Evolutionary conservation across 768 basidiomycete genomes (phyloP).

Genomic region (Tylopilus intermedius): DNA sequence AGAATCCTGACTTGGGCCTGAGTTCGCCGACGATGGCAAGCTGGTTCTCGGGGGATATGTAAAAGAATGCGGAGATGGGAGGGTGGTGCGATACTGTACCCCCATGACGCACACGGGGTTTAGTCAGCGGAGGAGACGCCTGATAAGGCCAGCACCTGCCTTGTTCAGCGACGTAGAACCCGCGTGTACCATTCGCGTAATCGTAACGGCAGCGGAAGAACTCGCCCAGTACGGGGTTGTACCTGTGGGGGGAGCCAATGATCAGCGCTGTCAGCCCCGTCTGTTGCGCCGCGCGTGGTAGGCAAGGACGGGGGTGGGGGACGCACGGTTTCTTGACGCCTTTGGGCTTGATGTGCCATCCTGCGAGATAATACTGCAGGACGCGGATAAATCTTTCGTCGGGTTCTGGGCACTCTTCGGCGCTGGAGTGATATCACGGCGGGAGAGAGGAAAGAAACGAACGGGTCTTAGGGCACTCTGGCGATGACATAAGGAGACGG

Average conservation of each 20-base stretch:
- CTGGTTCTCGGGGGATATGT: constrained; percentile 86
- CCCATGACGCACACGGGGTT: not conserved
- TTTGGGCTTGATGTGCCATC: constrained; percentile 99
- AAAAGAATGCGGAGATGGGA: constrained; percentile 92
- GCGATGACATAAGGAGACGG: constrained; percentile 11
- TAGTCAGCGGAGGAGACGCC: not conserved
- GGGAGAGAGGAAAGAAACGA: not conserved
- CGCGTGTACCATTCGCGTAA: constrained; percentile 87
- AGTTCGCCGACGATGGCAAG: constrained; percentile 88
- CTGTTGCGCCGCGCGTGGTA: not conserved
- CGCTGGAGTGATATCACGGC: constrained; percentile 39
- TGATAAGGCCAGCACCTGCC: constrained; percentile 38
- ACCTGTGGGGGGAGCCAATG: constrained; percentile 44
- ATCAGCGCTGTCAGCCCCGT: not conserved
- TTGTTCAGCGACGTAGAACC: constrained; percentile 96
- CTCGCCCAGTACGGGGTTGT: constrained; percentile 96
- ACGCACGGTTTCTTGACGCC: constrained; percentile 95
- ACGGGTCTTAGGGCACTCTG: constrained; percentile 21
- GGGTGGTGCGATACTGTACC: constrained; percentile 89
- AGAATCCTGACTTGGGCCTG: constrained; percentile 90
- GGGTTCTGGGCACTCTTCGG: constrained; percentile 72
- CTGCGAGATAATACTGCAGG: constrained; percentile 90
- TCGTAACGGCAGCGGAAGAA: constrained; percentile 96
- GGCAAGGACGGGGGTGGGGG: constrained; percentile 31
- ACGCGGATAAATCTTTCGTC: constrained; percentile 91